Conservation (phyloP, 2,329 filamentous ascomycete species). For the Escovopsis sp. region DNA sequence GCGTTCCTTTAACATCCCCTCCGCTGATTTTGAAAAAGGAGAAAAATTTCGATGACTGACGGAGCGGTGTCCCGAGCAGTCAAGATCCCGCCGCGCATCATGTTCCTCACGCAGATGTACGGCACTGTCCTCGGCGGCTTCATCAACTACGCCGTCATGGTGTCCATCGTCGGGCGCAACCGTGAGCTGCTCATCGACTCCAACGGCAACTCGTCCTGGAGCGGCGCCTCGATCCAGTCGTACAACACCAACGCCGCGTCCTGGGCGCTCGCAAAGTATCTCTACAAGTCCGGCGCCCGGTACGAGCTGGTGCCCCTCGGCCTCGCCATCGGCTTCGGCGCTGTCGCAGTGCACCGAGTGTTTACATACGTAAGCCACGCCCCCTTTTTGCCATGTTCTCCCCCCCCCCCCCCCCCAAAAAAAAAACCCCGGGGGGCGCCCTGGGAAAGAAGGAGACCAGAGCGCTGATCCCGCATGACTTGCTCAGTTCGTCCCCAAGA, state of each 20-base stretch:
- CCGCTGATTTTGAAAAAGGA: neutral
- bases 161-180: slow-evolving; percentile 33
- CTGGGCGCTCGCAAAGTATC: slow-evolving; percentile 37
- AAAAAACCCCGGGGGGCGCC: no score
- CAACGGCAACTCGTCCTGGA: slow-evolving; percentile 36
- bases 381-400: no score
- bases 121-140: slow-evolving; percentile 39
- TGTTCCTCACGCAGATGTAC: slow-evolving; percentile 42
- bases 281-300: slow-evolving; percentile 30
- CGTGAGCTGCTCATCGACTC: slow-evolving; percentile 29
- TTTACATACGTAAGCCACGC: slow-evolving; percentile 22
- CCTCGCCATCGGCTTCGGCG: slow-evolving; percentile 29
- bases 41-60: no score
- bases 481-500: slow-evolving; percentile 29
- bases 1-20: slow-evolving; percentile 6
- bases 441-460: no score
- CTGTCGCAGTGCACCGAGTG: slow-evolving; percentile 30
- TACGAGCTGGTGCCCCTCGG: slow-evolving; percentile 37
- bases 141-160: slow-evolving; percentile 42
- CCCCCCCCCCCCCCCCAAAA: neutral
- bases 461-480: slow-evolving; percentile 1
- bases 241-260: slow-evolving; percentile 33
- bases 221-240: slow-evolving; percentile 34
- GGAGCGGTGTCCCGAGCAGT: slow-evolving; percentile 18
- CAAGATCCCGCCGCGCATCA: slow-evolving; percentile 38